A percentile compares a stretch with the other conserved stretches of the same genome.
Conservation (phyloP, 2,329 filamentous ascomycete genomes). For the Ploettnerulaceae sp. region DNA sequence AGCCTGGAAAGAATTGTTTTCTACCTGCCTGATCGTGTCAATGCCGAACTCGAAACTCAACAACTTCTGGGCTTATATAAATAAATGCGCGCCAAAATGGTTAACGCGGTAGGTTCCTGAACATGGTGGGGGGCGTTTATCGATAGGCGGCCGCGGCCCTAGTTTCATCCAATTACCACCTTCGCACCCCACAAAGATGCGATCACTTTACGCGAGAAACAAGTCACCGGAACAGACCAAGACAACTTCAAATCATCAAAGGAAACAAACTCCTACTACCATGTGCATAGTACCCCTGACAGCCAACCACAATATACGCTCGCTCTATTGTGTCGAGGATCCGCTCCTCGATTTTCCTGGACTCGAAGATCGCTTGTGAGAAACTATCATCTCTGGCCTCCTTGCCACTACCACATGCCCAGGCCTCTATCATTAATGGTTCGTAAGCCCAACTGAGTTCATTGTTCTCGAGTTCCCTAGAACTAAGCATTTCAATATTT, state of each 20-base stretch:
- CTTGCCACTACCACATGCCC: conserved; percentile 16
- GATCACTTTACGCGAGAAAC: conserved; percentile 11
- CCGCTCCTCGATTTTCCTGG: background rate
- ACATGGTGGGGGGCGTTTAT: conserved; percentile 1
- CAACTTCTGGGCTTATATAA: background rate
- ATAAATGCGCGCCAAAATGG: conserved; percentile 7
- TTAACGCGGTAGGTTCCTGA: conserved; percentile 11
- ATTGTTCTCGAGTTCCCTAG: conserved; percentile 2
- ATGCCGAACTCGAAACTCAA: background rate
- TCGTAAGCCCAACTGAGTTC: conserved; percentile 3
- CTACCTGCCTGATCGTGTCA: background rate
- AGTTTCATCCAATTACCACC: conserved; percentile 5
- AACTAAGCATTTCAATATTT: conserved; percentile 10
- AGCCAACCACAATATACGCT: background rate
- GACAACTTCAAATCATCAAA: conserved; percentile 10
- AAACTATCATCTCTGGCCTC: conserved; percentile 1
- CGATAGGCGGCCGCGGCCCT: too few relatives aligned
- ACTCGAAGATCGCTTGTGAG: background rate
- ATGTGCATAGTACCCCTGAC: conserved; percentile 1
- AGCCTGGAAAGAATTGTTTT: background rate
- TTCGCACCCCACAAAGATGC: conserved; percentile 19
- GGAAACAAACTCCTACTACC: conserved; percentile 1
- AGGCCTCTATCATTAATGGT: conserved; percentile 30
- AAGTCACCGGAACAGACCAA: conserved; percentile 12
- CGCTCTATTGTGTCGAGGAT: background rate